phyloP scores from a whole-genome alignment of 2,329 filamentous ascomycete species.

The Trichoderma harzianum region DNA sequence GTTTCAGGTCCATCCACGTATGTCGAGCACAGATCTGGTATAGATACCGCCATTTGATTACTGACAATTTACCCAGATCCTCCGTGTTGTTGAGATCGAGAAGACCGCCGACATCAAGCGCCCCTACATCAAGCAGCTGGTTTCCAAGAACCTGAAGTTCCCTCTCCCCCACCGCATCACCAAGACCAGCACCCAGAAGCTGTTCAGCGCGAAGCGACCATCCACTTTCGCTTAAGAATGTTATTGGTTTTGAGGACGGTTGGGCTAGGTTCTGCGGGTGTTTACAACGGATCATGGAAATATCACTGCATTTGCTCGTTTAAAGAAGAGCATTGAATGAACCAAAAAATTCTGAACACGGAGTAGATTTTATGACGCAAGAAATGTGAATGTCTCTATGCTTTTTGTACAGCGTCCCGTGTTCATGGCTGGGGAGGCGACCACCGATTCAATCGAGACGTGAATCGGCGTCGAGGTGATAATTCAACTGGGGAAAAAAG shows the following conservation, averaged over 20 bases:
- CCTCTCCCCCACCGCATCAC: conserved; percentile 94
- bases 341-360: conserved; percentile 31
- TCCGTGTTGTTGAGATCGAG: conserved; percentile 96
- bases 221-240: conserved; percentile 92
- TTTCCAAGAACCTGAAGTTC: conserved; percentile 94
- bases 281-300: conserved; percentile 61
- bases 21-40: conserved; percentile 37
- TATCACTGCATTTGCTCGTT: conserved; percentile 56
- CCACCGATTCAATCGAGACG: neutral
- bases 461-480: neutral
- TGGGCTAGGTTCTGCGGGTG: conserved; percentile 56
- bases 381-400: conserved; percentile 17
- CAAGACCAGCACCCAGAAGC: conserved; percentile 79
- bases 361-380: conserved; percentile 16
- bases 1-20: conserved; percentile 99
- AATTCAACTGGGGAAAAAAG: neutral
- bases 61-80: conserved; percentile 60
- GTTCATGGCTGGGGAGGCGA: neutral
- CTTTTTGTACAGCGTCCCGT: neutral
- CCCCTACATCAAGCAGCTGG: conserved; percentile 99
- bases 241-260: conserved; percentile 49
- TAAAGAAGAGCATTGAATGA: conserved; percentile 45
- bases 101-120: conserved; percentile 93
- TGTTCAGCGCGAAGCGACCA: conserved; percentile 90
- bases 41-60: neutral